A percentile compares a stretch with the other conserved stretches of the same genome.
phyloP scores from a whole-genome alignment of 2,329 filamentous ascomycete species.

The Passalora sequoiae region DNA sequence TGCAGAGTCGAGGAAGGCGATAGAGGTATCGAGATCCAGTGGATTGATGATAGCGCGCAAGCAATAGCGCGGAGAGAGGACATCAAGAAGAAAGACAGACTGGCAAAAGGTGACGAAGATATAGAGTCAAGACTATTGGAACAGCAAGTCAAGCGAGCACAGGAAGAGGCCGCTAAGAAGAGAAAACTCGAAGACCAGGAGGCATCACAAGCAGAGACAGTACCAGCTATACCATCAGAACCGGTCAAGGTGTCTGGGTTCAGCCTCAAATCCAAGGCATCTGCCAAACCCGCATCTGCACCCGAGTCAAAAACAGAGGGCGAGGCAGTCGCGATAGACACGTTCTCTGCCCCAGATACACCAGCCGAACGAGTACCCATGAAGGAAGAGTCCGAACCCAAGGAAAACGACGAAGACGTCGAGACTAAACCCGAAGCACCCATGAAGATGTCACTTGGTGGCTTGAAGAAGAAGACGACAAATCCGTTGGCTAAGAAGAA shows the following conservation, averaged over 20 bases:
- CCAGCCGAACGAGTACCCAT: constrained; percentile 6
- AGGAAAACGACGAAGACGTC: constrained; percentile 12
- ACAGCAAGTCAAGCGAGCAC: constrained; percentile 76
- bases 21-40: constrained; percentile 79
- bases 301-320: constrained; percentile 14
- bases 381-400: constrained; percentile 5
- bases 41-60: constrained; percentile 88
- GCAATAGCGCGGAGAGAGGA: constrained; percentile 75
- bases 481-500: constrained; percentile 79
- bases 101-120: constrained; percentile 88
- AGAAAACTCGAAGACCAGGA: constrained; percentile 43
- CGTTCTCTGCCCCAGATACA: constrained; percentile 26
- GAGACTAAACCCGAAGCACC: constrained; percentile 30
- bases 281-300: constrained; percentile 15
- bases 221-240: constrained; percentile 31
- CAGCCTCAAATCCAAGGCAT: constrained; percentile 28
- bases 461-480: constrained; percentile 57
- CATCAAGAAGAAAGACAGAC: constrained; percentile 72
- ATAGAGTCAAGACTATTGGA: constrained; percentile 75
- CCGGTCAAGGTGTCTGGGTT: constrained; percentile 35
- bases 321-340: constrained; percentile 27
- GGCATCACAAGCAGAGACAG: constrained; percentile 10
- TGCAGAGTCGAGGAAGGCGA: constrained; percentile 85
- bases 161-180: constrained; percentile 56
- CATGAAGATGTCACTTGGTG: constrained; percentile 58